Percentiles rank a stretch among this genome's conserved stretches.
phyloP scores from a whole-genome alignment of 441 rosid genomes.

The Mallotus japonicus region DNA sequence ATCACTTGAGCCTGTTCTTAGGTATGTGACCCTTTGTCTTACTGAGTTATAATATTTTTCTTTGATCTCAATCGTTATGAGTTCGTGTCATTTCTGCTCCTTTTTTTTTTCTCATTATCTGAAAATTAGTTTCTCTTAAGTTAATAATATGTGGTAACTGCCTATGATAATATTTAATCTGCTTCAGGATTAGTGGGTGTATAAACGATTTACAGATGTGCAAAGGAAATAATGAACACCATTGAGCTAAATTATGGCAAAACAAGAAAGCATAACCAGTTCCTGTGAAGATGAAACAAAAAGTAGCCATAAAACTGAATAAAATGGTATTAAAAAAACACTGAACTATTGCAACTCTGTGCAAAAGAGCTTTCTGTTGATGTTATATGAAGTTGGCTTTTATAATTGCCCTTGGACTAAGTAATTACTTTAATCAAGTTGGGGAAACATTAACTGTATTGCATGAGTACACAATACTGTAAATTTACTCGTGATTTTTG shows the following conservation, averaged over 20 bases:
- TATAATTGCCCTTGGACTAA: too few species aligned
- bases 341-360: not conserved
- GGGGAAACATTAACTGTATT: too few species aligned
- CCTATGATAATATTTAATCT: not conserved
- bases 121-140: not conserved
- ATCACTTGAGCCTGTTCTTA: conserved; percentile 85
- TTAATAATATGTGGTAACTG: too few species aligned
- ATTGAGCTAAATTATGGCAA: conserved; percentile 1
- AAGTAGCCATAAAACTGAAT: not conserved
- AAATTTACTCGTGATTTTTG: too few species aligned
- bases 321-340: not conserved
- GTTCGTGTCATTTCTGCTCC: not conserved
- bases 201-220: not conserved
- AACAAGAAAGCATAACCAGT: not conserved
- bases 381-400: too few species aligned
- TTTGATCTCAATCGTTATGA: not conserved
- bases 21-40: conserved; percentile 41
- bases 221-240: not conserved
- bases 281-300: not conserved
- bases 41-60: not conserved
- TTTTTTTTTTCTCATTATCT: not conserved
- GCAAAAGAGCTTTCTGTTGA: too few species aligned
- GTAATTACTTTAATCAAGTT: too few species aligned
- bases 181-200: not conserved
- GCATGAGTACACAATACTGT: too few species aligned